Evolutionary conservation across 2,329 filamentous ascomycete species (phyloP).

Genomic region (Rhinocladiella mackenziei): DNA sequence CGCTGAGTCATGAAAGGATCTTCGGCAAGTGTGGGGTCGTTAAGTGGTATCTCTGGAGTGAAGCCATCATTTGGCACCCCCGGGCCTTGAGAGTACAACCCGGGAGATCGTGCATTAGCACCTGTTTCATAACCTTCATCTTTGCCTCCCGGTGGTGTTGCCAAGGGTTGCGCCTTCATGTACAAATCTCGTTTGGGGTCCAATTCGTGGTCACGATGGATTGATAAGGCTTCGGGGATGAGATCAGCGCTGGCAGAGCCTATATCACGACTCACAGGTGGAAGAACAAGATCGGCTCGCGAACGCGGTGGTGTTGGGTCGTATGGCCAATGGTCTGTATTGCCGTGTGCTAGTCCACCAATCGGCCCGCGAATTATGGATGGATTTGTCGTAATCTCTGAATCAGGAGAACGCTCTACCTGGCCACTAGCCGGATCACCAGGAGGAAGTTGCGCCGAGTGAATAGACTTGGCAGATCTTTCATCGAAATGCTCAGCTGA

Average conservation of each 20-base stretch:
- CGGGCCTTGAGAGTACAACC: conserved; percentile 16
- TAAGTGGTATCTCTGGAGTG: conserved; percentile 9
- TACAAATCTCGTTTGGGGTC: conserved; percentile 35
- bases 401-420: conserved; percentile 35
- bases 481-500: conserved; percentile 12
- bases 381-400: conserved; percentile 76
- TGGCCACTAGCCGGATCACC: conserved; percentile 14
- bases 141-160: conserved; percentile 58
- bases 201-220: conserved; percentile 39
- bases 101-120: conserved; percentile 36
- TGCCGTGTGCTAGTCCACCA: conserved; percentile 51
- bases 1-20: conserved; percentile 64
- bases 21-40: conserved; percentile 34
- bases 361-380: conserved; percentile 75
- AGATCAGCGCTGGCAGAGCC: conserved; percentile 44
- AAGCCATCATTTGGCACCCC: conserved; percentile 18
- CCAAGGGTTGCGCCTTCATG: conserved; percentile 40
- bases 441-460: conserved; percentile 21
- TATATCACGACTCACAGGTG: conserved; percentile 38
- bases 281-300: conserved; percentile 36
- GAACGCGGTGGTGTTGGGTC: conserved; percentile 49
- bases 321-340: conserved; percentile 53
- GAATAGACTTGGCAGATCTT: conserved; percentile 2
- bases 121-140: conserved; percentile 93
- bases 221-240: conserved; percentile 27